These are phyloP conservation scores for Rickenella mellea DNA, from an alignment of 768 basidiomycete species.

Conservation along the genomic window DNA sequence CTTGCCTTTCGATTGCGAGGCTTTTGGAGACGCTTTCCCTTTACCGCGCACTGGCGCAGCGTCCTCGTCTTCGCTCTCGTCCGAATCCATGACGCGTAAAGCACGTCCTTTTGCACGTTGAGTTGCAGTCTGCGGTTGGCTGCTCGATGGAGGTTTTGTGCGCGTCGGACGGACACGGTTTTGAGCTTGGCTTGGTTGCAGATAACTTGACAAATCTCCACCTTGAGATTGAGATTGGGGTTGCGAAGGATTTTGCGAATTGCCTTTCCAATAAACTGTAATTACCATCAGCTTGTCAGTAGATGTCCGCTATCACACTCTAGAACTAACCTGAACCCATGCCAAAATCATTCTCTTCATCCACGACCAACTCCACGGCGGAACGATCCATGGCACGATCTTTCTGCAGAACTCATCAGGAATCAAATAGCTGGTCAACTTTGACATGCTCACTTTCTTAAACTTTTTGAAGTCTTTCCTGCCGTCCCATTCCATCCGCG, in stretches of 20 bases:
- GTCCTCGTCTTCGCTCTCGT: neutral
- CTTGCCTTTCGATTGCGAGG: constrained; percentile 11
- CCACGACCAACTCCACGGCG: constrained; percentile 42
- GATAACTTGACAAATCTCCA: constrained; percentile 9
- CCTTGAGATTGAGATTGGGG: constrained; percentile 12
- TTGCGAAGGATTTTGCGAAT: constrained; percentile 13
- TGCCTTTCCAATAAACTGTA: constrained; percentile 51
- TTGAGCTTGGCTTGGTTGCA: constrained; percentile 12
- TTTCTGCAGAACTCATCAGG: constrained; percentile 17
- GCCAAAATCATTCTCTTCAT: constrained; percentile 44
- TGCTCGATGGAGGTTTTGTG: constrained; percentile 8
- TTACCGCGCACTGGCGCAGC: constrained; percentile 7
- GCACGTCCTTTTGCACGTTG: constrained; percentile 10
- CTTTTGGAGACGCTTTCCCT: too few species aligned
- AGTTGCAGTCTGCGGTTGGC: neutral
- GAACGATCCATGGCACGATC: constrained; percentile 12
- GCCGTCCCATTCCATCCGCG: constrained; percentile 32
- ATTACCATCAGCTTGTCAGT: neutral
- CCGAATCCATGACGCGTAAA: constrained; percentile 3
- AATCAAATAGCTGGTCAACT: neutral
- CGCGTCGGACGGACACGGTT: constrained; percentile 11
- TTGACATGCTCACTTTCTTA: constrained; percentile 41
- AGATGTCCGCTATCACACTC: neutral
- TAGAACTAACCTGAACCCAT: constrained; percentile 37
- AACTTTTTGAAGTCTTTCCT: constrained; percentile 72